Percentiles rank a stretch among this genome's conserved stretches.
phyloP scores from a whole-genome alignment of 225 moss, liverwort and hornwort genomes.

The Marchantia paleacea region DNA sequence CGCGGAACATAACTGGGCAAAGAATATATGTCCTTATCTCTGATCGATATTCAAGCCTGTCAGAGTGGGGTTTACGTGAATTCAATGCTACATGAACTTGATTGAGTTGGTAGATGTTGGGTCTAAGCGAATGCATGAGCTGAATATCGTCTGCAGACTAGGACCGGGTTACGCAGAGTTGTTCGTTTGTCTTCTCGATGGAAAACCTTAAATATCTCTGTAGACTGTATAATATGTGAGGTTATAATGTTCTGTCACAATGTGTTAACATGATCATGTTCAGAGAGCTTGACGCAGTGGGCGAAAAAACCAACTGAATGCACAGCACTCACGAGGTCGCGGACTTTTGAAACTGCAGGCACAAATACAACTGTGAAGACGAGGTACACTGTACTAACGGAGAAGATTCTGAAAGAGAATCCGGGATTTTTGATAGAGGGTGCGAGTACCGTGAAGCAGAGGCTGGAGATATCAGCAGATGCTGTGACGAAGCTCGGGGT shows the following conservation, averaged over 20 bases:
- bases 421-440: conserved; percentile 70
- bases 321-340: too few species aligned
- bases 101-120: not conserved
- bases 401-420: conserved; percentile 62
- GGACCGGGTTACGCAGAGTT: too few species aligned
- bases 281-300: not conserved
- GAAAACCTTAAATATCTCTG: not conserved
- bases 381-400: conserved; percentile 72
- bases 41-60: not conserved
- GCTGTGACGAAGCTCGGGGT: conserved; percentile 85
- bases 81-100: not conserved
- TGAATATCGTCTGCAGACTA: too few species aligned
- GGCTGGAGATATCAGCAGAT: conserved; percentile 69
- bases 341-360: conserved; percentile 36
- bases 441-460: conserved; percentile 61
- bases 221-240: not conserved
- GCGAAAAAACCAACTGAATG: too few species aligned
- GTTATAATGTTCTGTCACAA: not conserved
- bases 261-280: not conserved
- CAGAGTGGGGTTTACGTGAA: too few species aligned
- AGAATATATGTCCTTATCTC: not conserved
- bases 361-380: conserved; percentile 93
- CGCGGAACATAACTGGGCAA: not conserved
- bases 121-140: too few species aligned
- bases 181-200: too few species aligned